Evolutionary conservation across 257 asterid species (phyloP), one percentile per base, ranked within the genome.

Genomic region (Salvia rosmarinus): DNA sequence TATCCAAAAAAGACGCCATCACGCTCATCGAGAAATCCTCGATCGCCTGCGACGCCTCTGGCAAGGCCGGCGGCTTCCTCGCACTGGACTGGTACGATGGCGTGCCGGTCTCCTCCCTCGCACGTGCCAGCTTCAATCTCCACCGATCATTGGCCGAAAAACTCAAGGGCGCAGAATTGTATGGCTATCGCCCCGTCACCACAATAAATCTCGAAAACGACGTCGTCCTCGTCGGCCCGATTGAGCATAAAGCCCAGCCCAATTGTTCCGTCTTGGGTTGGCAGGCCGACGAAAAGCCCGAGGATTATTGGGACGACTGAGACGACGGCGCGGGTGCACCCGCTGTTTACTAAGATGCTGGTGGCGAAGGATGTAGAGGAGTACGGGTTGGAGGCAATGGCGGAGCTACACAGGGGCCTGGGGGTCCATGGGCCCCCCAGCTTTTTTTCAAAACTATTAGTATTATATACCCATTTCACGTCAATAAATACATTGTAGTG

Each of bases 321-420:
- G 47, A 87, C 95, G 6, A 94, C 96, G 77, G 96, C 98, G 55
- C 98, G 91, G 77, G 96, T 94, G 34, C 96, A 94, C 75, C 98
- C 98, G 8, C 77, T 91, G 40, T 89, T 90, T 54, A 87, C 96
- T 0, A 82, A 81, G 74, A 74, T 87, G 7, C 75, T 94, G 67
- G 19, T 82, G 71, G 76, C 78, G 42, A 89, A 86, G 80, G 96
- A 96, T 28, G 86, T 87, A 77, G 88, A 82, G 70, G 87, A 83
- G 7, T 83, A 82, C 43, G 98, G 91, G 1, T 56, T 85, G 72
- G n/a, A n/a, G n/a, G n/a, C n/a, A n/a, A n/a, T n/a, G n/a, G n/a
- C n/a, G n/a, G n/a, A n/a, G n/a, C n/a, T n/a, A n/a, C n/a, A n/a
- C n/a, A n/a, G n/a, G n/a, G n/a, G n/a, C n/a, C n/a, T n/a, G n/a